Base-by-base conservation (phyloP, 2,329 filamentous ascomycete genomes). In the Cadophora malorum region DNA sequence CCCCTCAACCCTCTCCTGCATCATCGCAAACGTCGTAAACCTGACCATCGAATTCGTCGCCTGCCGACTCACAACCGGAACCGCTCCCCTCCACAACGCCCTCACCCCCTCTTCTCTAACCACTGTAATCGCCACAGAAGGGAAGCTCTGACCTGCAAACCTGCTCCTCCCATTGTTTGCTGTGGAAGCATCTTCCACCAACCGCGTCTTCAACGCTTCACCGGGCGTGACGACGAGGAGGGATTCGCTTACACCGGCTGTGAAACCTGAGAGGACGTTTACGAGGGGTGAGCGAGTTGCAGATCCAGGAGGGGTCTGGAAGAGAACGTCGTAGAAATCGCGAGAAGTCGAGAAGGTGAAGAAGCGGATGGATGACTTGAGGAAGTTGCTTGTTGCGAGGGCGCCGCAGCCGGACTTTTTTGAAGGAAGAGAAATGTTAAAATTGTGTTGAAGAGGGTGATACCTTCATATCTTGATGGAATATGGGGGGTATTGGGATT, bases 141-240 rank as follows among this genome's bases (percentile, higher is more conserved):
- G 35, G 12, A 38, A 38, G 8, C 35, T 14, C 12, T 9, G 8
- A 9, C 35, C 35, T 38, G 7, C 12, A 14, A 38, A 38, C 7
- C 35, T 38, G 2, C 35, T 7, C 35, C 35, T 14, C 7, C 28
- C 28, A 28, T 28, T 28, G 5, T 38, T 38, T 14, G 35, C 35
- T 14, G 35, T 28, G 28, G 28, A 28, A 28, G 28, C 65, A 38
- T 76, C 74, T 31, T 77, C 69, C 19, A 77, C 69, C 19, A 75
- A 67, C 28, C 73, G 69, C 5, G 73, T 77, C 58, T 77, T 76
- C 59, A 76, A 58, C 45, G 73, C 74, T 61, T 77, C 74, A 7
- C 74, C 74, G 14, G 76, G 74, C 23, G 74, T 75, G 16, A 77
- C 74, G 19, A 77, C 74, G 4, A 70, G 63, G 2, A 76, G 50